Conservation (phyloP, 2,329 filamentous ascomycete genomes). For the Periconia macrospinosa region DNA sequence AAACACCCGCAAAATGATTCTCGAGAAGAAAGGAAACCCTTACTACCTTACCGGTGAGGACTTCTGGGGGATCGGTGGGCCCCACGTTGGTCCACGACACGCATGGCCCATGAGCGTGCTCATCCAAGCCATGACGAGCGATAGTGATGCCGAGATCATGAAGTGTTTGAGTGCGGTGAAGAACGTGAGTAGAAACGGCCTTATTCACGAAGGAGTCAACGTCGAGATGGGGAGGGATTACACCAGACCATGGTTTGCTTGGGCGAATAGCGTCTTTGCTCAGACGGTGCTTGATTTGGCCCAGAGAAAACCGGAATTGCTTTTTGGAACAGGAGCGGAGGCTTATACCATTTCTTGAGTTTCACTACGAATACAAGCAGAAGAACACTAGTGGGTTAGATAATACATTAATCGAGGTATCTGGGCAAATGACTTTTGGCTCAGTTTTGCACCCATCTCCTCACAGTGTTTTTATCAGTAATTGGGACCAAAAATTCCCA, state of each 20-base stretch:
- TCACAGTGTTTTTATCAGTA: too few species aligned
- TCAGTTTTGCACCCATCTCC: too few species aligned
- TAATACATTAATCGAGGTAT: too few species aligned
- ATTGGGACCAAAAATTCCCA: too few species aligned
- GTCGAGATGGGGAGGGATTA: slow-evolving; percentile 72
- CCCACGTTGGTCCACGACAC: slow-evolving; percentile 79
- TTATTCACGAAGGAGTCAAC: slow-evolving; percentile 91
- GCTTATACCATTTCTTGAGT: slow-evolving; percentile 21
- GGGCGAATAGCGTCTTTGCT: slow-evolving; percentile 96
- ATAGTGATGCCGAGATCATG: slow-evolving; percentile 80
- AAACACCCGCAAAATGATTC: slow-evolving; percentile 83
- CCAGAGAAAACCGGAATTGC: slow-evolving; percentile 81
- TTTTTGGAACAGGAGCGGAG: slow-evolving; percentile 69
- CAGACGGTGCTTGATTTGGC: slow-evolving; percentile 89
- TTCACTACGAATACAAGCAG: neutral
- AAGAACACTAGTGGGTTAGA: too few species aligned
- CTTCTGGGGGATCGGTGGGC: slow-evolving; percentile 87
- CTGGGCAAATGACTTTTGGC: too few species aligned
- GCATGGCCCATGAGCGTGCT: slow-evolving; percentile 98
- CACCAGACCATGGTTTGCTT: slow-evolving; percentile 92
- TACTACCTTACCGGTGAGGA: slow-evolving; percentile 78
- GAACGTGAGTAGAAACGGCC: slow-evolving; percentile 71
- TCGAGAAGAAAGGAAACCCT: slow-evolving; percentile 77
- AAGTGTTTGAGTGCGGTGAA: slow-evolving; percentile 74
- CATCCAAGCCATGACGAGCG: slow-evolving; percentile 85